Base-by-base conservation (phyloP, 805 yeast genomes). In the Myxozyma mucilagina region DNA sequence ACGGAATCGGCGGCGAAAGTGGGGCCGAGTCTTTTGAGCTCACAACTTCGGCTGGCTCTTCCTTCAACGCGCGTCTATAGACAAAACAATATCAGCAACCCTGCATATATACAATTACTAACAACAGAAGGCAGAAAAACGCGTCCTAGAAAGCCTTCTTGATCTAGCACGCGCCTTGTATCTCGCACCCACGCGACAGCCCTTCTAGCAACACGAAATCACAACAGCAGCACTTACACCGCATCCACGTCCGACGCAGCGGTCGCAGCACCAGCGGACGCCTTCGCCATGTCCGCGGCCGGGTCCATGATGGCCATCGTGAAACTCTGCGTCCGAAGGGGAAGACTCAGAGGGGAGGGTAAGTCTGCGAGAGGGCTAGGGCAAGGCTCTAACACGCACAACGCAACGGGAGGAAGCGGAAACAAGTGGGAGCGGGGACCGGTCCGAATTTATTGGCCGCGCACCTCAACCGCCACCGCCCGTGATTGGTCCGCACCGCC, bases 1-100 rank as follows among this genome's bases (percentile, higher is more conserved):
- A 63, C 13, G 67, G 67, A 20, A 63, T 63, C 6, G 67, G 67
- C 13, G 67, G 67, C 18, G 67, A 63, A 36, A 63, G 53, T 2
- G 67, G 67, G 2, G 67, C 67, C 7, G 56, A n/a, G 47, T 56
- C 59, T 34, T 50, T 54, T 6, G 53, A 36, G 49, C 47, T 53
- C 20, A 24, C 50, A n/a, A n/a, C n/a, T 36, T 32, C 31, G 48
- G 24, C 42, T 48, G 50, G 38, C 38, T 36, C 57, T n/a, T 53
- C 52, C 24, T 47, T 45, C 44, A 41, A 35, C n/a, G 58, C 39
- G 16, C 38, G 53, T 8, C 47, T 49, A 53, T 34, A 36, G 18
- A 41, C 6, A n/a, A 16, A 39, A 53, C 41, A 44, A 20, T 20
- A 18, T 16, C 38, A 35, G 32, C 32, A 18, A 32, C 24, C 14